Evolutionary conservation across 306 rosid species (phyloP).

Genomic region (Pterocarpus santalinus): DNA sequence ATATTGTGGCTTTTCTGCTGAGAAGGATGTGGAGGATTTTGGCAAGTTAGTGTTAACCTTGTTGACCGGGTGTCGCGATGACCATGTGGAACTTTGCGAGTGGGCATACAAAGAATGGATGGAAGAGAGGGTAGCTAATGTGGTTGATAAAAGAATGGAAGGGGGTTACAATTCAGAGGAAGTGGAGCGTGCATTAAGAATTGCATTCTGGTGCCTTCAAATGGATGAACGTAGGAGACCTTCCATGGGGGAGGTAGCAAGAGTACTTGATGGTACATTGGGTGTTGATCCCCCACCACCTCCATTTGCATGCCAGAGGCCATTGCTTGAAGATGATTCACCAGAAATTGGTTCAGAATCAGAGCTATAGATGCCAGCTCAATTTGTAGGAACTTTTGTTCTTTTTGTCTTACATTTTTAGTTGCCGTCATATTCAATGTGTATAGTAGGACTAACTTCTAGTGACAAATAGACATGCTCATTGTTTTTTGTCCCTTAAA

Average conservation of each 20-base stretch:
- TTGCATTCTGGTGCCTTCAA: slow-evolving; percentile 83
- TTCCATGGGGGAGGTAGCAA: slow-evolving; percentile 73
- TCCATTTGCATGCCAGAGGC: slow-evolving; percentile 53
- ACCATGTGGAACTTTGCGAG: slow-evolving; percentile 48
- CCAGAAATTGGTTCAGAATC: slow-evolving; percentile 47
- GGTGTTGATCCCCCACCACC: slow-evolving; percentile 76
- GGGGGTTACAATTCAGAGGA: slow-evolving; percentile 56
- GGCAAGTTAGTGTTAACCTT: slow-evolving; percentile 67
- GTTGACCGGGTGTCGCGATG: slow-evolving; percentile 54
- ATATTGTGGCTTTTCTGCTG: slow-evolving; percentile 56
- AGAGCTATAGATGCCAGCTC: slow-evolving; percentile 32
- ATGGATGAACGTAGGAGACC: slow-evolving; percentile 65
- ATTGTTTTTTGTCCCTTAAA: background rate
- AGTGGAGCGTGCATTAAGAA: slow-evolving; percentile 66
- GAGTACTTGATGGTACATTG: slow-evolving; percentile 71
- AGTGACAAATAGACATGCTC: slow-evolving; percentile 43
- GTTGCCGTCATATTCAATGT: slow-evolving; percentile 40
- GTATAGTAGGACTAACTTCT: slow-evolving; percentile 65
- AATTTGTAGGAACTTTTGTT: slow-evolving; percentile 21
- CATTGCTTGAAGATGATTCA: slow-evolving; percentile 41
- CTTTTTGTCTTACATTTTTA: background rate
- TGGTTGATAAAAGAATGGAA: slow-evolving; percentile 61
- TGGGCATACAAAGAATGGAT: slow-evolving; percentile 74
- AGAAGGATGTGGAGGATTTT: slow-evolving; percentile 71
- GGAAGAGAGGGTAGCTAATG: slow-evolving; percentile 58